Conservation (phyloP, 352 stramenopile species). For the Pythium volutum region DNA sequence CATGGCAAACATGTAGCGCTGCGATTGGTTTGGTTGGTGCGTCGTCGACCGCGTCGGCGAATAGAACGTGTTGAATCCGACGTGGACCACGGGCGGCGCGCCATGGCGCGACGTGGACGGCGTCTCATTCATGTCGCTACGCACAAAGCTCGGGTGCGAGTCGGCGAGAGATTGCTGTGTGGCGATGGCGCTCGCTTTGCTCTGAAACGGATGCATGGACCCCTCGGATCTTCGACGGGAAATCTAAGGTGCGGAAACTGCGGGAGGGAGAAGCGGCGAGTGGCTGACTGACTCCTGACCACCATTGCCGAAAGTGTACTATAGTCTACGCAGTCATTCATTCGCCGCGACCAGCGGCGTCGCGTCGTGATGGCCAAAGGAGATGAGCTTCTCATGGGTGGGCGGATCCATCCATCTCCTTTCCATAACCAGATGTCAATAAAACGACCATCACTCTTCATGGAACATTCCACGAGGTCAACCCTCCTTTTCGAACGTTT, state of each 20-base stretch:
- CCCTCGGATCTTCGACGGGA: background rate
- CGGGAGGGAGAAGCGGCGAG: background rate
- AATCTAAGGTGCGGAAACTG: too few relatives aligned
- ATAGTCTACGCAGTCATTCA: background rate
- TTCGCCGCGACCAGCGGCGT: too few relatives aligned
- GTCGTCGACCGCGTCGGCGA: slow-evolving; percentile 1
- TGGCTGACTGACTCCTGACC: background rate
- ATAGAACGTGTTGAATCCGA: slow-evolving; percentile 21
- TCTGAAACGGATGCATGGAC: background rate
- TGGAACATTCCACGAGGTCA: background rate
- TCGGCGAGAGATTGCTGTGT: slow-evolving; percentile 10
- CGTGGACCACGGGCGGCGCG: slow-evolving; percentile 15
- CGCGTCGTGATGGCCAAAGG: background rate
- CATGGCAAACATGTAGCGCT: slow-evolving; percentile 1
- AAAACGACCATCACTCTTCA: slow-evolving; percentile 1
- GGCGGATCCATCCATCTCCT: background rate
- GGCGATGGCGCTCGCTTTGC: slow-evolving; percentile 3
- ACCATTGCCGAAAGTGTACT: background rate
- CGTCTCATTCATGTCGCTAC: slow-evolving; percentile 10
- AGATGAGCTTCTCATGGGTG: slow-evolving; percentile 6
- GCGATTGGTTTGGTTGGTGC: background rate
- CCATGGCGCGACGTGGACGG: background rate
- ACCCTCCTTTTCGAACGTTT: background rate
- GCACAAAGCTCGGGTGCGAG: slow-evolving; percentile 17
- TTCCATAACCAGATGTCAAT: background rate